Base-by-base conservation (phyloP, 805 yeast species). In the Candida koratica region DNA sequence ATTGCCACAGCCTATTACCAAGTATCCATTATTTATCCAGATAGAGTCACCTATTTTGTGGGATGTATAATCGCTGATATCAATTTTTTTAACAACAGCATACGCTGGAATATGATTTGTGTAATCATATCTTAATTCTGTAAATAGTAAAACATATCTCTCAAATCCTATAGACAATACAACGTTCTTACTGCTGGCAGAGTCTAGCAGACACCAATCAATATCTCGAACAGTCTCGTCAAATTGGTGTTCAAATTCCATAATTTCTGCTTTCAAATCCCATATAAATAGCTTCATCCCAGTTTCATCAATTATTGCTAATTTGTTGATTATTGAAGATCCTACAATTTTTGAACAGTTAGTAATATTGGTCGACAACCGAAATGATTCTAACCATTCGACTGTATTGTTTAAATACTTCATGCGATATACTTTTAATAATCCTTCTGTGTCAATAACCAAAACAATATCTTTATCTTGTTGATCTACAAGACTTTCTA, bases 1-100 rank as follows among this genome's bases (percentile, higher is more conserved):
- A 56, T 89, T 89, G 0, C 97, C 97, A 11, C 90, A 70, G 3
- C 93, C 96, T 38, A 86, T 77, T 1, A 84, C 89, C 36, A 89
- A 69, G 12, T 79, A 73, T 1, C 94, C 95, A 49, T 81, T 78
- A 32, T 73, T 69, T 44, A 90, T 64, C 97, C 97, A 90, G 10
- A 83, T 68, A 11, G 94, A 82, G 54, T 89, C 97, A 6, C 96
- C 96, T 41, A 89, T 87, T 11, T 67, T 68, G 53, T 88, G 96
- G 0, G 84, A 65, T 0, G 96, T 88, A 49, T 73, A 84, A 22
- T 70, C 70, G 1, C 77, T 67, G 3, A 89, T 76, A 48, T 83
- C 88, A 27, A 87, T 73, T 41, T 75, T 73, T 49, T 85, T 81
- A 39, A 89, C 75, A 0, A 84, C 79, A 0, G 83, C 75, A 70